Evolutionary conservation across 306 rosid species (phyloP).

Genomic region (Malus asiatica): DNA sequence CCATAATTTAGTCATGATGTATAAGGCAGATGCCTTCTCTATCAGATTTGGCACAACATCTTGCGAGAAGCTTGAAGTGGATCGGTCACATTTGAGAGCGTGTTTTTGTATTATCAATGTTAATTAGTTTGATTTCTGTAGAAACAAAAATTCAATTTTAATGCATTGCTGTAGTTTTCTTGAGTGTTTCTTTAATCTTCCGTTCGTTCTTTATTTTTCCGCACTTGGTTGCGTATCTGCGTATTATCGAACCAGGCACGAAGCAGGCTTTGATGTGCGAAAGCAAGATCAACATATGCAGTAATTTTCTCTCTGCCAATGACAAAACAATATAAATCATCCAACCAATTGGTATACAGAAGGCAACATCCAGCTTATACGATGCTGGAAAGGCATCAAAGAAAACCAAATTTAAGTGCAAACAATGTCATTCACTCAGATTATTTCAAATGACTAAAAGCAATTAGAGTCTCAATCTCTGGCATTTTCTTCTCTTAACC

Average conservation of each 20-base stretch:
- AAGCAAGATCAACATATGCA: too few relatives aligned
- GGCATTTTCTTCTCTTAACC: background rate
- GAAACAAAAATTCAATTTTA: background rate
- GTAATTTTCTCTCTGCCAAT: background rate
- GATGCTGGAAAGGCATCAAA: background rate
- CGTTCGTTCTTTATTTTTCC: background rate
- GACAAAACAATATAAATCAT: background rate
- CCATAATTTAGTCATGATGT: constrained; percentile 31
- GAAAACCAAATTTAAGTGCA: constrained; percentile 7
- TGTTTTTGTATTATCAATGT: background rate
- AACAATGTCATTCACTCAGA: constrained; percentile 20
- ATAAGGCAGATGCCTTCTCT: background rate
- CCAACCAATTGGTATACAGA: background rate
- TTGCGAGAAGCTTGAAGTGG: background rate
- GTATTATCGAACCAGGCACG: background rate
- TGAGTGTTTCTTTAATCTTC: background rate
- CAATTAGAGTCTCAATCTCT: constrained; percentile 4
- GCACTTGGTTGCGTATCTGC: background rate
- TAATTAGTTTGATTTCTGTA: background rate
- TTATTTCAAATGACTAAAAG: constrained; percentile 1
- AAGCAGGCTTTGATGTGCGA: background rate
- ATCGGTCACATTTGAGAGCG: background rate
- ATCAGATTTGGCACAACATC: constrained; percentile 3
- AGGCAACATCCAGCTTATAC: background rate
- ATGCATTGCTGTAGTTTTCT: background rate